Evolutionary conservation across 345 rosid species (phyloP), one percentile per base, ranked within the genome.

Genomic region (Salix viminalis): DNA sequence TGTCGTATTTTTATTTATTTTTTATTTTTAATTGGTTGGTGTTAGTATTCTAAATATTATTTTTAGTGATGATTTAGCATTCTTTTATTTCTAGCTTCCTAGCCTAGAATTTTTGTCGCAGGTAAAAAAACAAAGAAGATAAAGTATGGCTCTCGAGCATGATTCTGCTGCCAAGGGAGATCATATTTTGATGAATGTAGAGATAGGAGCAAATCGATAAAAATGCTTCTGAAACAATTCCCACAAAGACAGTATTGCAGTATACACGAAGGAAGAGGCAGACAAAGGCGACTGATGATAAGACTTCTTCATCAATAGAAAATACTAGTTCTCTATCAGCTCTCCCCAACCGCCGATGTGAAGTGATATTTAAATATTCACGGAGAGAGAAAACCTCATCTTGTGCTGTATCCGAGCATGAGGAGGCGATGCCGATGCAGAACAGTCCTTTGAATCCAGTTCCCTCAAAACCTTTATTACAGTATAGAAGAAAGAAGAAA

Each of bases 361-460:
- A 75, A 62, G 52, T 70, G n/a, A 72, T 75, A 32, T 32, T 46
- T 21, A 65, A 13, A 65, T 52, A 37, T 70, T 54, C 76, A 15
- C 79, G 11, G 44, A 72, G 73, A 48, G 75, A 4, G 39, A 70
- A 77, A 52, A 52, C 8, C 7, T 7, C 58, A 52, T 52, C 58
- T n/a, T 30, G 30, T 30, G 3, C 2, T 30, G 30, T 30, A 2
- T 2, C 30, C 30, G 30, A 30, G 30, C 30, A 30, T 30, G 30
- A 30, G 30, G 30, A 30, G 30, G 30, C 30, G 3, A 30, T 30
- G 30, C 30, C 30, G 30, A 30, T 30, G 30, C 30, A 30, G 30
- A 30, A 30, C 30, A 30, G 30, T 30, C 30, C 30, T 30, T 30
- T 2, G 30, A 30, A 30, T 30, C 30, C 30, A 30, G 30, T 30